Evolutionary conservation across 495 filamentous ascomycete species (phyloP), one percentile per base, ranked within the genome.

Genomic region (Neurospora terricola): DNA sequence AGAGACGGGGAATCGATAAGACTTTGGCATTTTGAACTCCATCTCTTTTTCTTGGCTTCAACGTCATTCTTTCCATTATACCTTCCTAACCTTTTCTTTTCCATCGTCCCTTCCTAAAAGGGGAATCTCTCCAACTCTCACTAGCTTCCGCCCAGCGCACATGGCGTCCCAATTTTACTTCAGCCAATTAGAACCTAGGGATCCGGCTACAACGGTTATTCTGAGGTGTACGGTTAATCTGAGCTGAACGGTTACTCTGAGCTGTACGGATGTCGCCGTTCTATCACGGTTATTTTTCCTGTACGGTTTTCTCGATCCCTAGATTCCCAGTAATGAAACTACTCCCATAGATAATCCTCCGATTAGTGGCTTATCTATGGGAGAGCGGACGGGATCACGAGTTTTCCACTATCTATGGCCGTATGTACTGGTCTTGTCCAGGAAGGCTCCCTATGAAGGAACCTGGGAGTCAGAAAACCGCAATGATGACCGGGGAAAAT

Each of bases 321-420:
- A 34, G 34, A 5, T 34, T 34, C 34, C 34, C 34, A 34, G 3
- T 34, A 34, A 54, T 54, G 7, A 36, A 36, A 6, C 5, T 36
- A 5, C 40, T 42, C 40, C 14, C 40, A 38, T 38, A 38, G 38
- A 4, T 0, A 38, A 0, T 0, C 38, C 0, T 0, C 38, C 38
- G 38, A 38, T 42, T 42, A 8, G 6, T 45, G n/a, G 78, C 75
- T 80, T 80, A 75, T 78, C 77, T 79, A 82, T 77, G 82, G 80
- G 79, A 80, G 81, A 83, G 80, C 82, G 81, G 81, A 84, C 82
- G 82, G 82, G 81, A 81, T 80, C 78, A 80, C 82, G 80, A 78
- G 74, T 80, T 77, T 45, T 45, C 42, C 6, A 45, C 42, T 14
- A 45, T 45, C 18, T 45, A 8, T 45, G 18, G 42, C 6, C 42